A percentile compares a stretch with the other conserved stretches of the same genome.
Evolutionary conservation across 805 yeast species (phyloP).

Genomic region (Ogataea corticis): DNA sequence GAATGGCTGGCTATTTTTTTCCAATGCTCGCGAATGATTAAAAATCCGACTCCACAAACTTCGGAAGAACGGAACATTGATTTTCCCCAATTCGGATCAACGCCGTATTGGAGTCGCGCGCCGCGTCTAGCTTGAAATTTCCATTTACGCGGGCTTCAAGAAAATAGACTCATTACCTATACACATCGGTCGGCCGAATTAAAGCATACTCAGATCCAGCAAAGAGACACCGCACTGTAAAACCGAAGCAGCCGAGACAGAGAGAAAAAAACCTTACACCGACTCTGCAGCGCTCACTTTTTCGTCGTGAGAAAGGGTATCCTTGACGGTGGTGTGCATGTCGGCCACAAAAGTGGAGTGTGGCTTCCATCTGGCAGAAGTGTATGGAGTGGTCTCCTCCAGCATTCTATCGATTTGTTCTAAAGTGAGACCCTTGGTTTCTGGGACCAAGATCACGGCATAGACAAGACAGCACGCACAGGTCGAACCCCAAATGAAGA

Average conservation of each 20-base stretch:
- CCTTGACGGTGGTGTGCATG: conserved; percentile 4
- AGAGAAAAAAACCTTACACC: background rate
- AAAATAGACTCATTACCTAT: too few relatives aligned
- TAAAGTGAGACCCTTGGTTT: conserved; percentile 77
- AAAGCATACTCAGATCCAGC: too few relatives aligned
- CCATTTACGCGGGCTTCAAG: too few relatives aligned
- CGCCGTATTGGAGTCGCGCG: background rate
- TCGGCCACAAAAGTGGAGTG: conserved; percentile 30
- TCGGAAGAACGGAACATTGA: background rate
- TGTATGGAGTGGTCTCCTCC: conserved; percentile 37
- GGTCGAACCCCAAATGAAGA: conserved; percentile 69
- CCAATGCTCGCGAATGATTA: background rate
- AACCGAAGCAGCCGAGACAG: too few relatives aligned
- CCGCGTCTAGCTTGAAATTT: too few relatives aligned
- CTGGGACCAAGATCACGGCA: conserved; percentile 71
- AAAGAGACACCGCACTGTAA: too few relatives aligned
- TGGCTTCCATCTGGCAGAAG: conserved; percentile 39
- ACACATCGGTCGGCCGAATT: too few relatives aligned
- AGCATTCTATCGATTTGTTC: conserved; percentile 69
- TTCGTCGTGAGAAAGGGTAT: conserved; percentile 4
- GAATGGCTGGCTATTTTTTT: background rate
- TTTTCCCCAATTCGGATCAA: conserved; percentile 1
- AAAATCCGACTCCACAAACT: background rate
- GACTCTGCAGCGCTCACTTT: conserved; percentile 2
- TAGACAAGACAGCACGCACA: conserved; percentile 52